These are phyloP conservation scores for Trichosporon sp. DNA, from an alignment of 1,284 basidiomycete genomes.

Conservation along the genomic window DNA sequence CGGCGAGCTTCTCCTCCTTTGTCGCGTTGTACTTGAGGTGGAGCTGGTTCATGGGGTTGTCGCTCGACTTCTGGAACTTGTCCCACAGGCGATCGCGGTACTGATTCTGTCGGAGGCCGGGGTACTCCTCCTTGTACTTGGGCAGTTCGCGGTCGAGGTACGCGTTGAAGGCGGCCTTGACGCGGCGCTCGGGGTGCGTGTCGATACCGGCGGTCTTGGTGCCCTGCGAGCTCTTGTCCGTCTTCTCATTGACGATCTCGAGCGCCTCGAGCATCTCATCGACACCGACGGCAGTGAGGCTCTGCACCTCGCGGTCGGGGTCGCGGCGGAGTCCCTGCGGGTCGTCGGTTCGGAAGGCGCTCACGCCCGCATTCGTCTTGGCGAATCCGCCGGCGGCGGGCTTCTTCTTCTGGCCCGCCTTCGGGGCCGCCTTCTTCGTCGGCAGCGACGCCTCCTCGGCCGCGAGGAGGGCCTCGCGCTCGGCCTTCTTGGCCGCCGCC, in stretches of 20 bases:
- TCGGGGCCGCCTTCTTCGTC: slow-evolving; percentile 61
- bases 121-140: slow-evolving; percentile 67
- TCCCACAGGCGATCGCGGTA: slow-evolving; percentile 56
- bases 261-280: slow-evolving; percentile 91
- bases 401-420: slow-evolving; percentile 47
- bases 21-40: slow-evolving; percentile 76
- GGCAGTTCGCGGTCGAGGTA: slow-evolving; percentile 89
- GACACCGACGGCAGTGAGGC: slow-evolving; percentile 79
- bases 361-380: slow-evolving; percentile 33
- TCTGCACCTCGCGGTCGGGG: slow-evolving; percentile 61
- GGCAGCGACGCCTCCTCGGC: slow-evolving; percentile 78
- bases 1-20: slow-evolving; percentile 77
- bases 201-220: slow-evolving; percentile 76
- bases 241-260: slow-evolving; percentile 84
- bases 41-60: slow-evolving; percentile 71
- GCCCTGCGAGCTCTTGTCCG: slow-evolving; percentile 87
- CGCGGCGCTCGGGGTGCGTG: slow-evolving; percentile 89
- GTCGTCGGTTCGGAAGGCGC: slow-evolving; percentile 58
- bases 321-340: slow-evolving; percentile 66
- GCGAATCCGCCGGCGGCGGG: slow-evolving; percentile 19
- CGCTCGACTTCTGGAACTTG: slow-evolving; percentile 57
- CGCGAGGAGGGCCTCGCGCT: slow-evolving; percentile 62
- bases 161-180: slow-evolving; percentile 90
- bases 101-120: slow-evolving; percentile 56
- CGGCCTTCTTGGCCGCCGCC: slow-evolving; percentile 60